A percentile compares a stretch with the other conserved stretches of the same genome.
Conservation (phyloP, 176 grass and related monocot species). For the Panicum miliaceum region DNA sequence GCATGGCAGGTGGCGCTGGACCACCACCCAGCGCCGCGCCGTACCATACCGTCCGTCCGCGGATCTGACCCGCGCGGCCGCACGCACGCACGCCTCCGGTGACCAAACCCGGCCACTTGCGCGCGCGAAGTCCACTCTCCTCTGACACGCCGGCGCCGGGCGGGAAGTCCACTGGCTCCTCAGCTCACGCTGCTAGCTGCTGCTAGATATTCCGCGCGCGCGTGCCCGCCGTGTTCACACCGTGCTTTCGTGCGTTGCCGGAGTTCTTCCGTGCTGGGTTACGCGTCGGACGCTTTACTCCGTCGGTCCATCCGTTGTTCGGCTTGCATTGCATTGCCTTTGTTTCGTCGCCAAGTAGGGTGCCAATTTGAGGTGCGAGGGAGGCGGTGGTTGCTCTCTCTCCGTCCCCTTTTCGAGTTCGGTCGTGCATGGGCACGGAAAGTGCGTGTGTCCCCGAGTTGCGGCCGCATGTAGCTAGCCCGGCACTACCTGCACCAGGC, state of each 20-base stretch:
- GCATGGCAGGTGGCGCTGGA: not conserved
- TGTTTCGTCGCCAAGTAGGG: not conserved
- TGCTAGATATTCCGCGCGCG: not conserved
- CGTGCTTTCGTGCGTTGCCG: not conserved
- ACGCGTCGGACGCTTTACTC: not conserved
- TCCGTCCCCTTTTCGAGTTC: not conserved
- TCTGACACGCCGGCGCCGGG: not conserved
- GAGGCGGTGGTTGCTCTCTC: not conserved
- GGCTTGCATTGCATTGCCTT: too few species aligned
- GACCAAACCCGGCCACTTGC: not conserved
- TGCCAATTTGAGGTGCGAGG: not conserved
- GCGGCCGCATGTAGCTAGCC: not conserved
- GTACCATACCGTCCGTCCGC: not conserved
- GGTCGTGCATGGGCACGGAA: constrained; percentile 2
- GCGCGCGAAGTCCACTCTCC: constrained; percentile 4
- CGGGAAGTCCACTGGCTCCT: not conserved
- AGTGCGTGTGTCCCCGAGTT: not conserved
- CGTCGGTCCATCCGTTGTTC: not conserved
- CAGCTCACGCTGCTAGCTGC: too few species aligned
- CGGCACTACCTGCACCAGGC: not conserved
- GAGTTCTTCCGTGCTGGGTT: not conserved
- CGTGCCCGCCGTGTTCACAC: not conserved
- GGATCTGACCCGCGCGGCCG: not conserved
- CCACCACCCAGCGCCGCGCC: not conserved
- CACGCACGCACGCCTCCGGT: not conserved